phyloP scores from a whole-genome alignment of 2,329 filamentous ascomycete species.

The Colletotrichum viniferum region DNA sequence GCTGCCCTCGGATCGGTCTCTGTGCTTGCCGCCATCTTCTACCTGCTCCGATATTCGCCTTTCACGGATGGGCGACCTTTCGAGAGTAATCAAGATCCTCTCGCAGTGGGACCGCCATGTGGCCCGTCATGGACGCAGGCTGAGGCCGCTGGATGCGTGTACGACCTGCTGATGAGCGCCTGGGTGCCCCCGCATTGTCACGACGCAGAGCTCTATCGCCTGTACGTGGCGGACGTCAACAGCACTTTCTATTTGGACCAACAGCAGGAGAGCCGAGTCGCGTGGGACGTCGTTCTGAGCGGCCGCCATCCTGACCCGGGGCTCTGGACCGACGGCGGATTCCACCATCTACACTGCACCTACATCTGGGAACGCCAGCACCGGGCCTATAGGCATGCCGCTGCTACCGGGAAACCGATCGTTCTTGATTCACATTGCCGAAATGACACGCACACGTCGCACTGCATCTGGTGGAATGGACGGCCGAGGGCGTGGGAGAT shows the following conservation, averaged over 20 bases:
- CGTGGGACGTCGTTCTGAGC: neutral
- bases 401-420: neutral
- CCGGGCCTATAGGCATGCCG: neutral
- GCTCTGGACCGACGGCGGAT: neutral
- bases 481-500: neutral
- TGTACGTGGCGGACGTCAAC: neutral
- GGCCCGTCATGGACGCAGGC: neutral
- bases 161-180: neutral
- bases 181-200: neutral
- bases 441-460: neutral
- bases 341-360: neutral
- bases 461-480: neutral
- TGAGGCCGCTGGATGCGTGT: neutral
- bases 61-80: neutral
- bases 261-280: neutral
- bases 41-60: neutral
- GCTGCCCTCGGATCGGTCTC: neutral
- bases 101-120: neutral
- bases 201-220: neutral
- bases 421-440: neutral
- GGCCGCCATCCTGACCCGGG: neutral
- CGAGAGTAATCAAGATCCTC: neutral
- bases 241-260: neutral
- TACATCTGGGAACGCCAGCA: neutral
- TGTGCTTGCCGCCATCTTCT: neutral